Conservation (phyloP, 2,329 filamentous ascomycete species). For the Neofusicoccum cordaticola region DNA sequence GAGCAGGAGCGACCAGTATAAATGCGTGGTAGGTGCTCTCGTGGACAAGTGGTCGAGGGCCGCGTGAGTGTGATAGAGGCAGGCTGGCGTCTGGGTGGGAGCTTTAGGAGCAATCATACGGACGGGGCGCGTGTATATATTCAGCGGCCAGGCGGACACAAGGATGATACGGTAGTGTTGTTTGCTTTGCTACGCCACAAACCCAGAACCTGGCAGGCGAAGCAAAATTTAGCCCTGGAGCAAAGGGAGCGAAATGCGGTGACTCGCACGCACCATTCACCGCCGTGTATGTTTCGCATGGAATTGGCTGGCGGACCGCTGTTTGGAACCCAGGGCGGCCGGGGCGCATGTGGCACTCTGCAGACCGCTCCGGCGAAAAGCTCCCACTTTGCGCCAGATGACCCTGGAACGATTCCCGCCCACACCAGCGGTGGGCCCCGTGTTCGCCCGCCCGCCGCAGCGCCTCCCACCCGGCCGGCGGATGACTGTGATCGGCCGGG, state of each 20-base stretch:
- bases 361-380: not conserved
- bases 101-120: not conserved
- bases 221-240: not conserved
- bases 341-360: not conserved
- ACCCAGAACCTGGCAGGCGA: not conserved
- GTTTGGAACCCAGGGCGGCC: not conserved
- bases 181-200: constrained; percentile 11
- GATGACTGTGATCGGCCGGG: constrained; percentile 1
- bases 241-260: not conserved
- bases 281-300: not conserved
- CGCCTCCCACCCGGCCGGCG: not conserved
- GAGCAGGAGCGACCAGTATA: not conserved
- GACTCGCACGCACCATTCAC: not conserved
- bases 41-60: not conserved
- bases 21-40: not conserved
- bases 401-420: not conserved
- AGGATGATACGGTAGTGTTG: not conserved
- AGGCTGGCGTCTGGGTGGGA: not conserved
- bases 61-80: constrained; percentile 7
- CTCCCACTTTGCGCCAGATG: not conserved
- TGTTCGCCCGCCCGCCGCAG: not conserved
- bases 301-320: not conserved
- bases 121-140: constrained; percentile 14
- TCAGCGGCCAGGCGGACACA: not conserved
- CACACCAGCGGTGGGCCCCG: not conserved